These are phyloP conservation scores for Leishmania amazonensis DNA, from an alignment of 208 protist genomes.

Conservation along the genomic window DNA sequence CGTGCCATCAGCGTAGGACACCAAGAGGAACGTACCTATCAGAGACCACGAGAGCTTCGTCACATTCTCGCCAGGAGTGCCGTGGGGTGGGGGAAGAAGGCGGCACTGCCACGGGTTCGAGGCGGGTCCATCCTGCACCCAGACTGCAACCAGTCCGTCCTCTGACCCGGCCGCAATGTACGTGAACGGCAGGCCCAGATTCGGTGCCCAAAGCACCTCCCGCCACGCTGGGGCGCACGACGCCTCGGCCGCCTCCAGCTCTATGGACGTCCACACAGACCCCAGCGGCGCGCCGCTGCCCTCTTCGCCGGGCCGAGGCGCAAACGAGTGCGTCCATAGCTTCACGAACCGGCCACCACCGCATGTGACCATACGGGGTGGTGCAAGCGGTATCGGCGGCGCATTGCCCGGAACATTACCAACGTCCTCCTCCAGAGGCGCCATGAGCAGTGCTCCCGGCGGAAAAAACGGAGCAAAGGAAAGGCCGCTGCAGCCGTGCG, in stretches of 20 bases:
- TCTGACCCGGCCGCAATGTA: constrained; percentile 83
- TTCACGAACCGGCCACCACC: constrained; percentile 49
- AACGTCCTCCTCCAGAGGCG: constrained; percentile 58
- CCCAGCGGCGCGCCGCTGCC: constrained; percentile 23
- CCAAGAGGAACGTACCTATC: constrained; percentile 78
- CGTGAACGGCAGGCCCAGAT: constrained; percentile 74
- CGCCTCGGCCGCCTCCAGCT: constrained; percentile 39
- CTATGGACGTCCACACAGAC: constrained; percentile 46
- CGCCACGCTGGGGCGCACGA: constrained; percentile 45
- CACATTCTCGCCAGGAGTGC: constrained; percentile 41
- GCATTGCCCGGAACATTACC: constrained; percentile 12
- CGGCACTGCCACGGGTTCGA: constrained; percentile 51
- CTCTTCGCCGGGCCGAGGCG: constrained; percentile 8
- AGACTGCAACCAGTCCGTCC: constrained; percentile 78
- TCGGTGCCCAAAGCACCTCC: constrained; percentile 82
- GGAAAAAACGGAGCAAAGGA: constrained; percentile 76
- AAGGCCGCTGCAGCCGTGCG: constrained; percentile 51
- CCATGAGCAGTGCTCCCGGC: constrained; percentile 65
- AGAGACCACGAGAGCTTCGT: constrained; percentile 87
- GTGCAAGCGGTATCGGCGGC: constrained; percentile 44
- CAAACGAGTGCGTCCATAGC: constrained; percentile 68
- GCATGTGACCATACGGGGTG: constrained; percentile 83
- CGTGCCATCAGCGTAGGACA: constrained; percentile 77
- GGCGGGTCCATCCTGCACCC: constrained; percentile 68
- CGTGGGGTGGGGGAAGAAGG: constrained; percentile 29